These are phyloP conservation scores for Candida ponderosae DNA, from an alignment of 805 yeast genomes.

Conservation along the genomic window DNA sequence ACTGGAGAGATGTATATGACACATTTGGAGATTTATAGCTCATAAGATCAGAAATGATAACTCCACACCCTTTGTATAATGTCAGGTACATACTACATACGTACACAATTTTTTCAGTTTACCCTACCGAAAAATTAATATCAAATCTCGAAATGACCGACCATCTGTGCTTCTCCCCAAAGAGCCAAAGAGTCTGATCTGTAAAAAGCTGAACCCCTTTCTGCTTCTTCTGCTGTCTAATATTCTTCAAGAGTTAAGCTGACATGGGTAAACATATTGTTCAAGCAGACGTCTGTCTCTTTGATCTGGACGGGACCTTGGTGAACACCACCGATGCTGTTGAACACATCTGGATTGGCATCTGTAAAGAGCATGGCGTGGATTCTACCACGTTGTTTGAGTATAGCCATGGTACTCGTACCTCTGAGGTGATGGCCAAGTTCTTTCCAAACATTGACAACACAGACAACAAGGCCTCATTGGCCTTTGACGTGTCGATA, in stretches of 20 bases:
- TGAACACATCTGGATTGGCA: conserved; percentile 74
- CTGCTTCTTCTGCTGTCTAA: no score
- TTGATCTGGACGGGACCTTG: conserved; percentile 85
- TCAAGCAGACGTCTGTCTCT: conserved; percentile 30
- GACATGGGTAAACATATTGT: conserved; percentile 11
- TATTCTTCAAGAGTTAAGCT: no score
- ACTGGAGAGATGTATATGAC: conserved; percentile 58
- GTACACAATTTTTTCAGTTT: no score
- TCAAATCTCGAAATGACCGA: no score
- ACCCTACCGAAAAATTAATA: no score
- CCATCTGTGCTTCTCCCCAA: no score
- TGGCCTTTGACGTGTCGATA: conserved; percentile 53
- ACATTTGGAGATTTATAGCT: conserved; percentile 42
- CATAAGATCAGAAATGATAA: no score
- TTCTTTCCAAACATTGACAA: conserved; percentile 72
- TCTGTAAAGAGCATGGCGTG: conserved; percentile 62
- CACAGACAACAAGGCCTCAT: conserved; percentile 52
- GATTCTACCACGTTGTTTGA: conserved; percentile 37
- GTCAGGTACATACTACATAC: no score
- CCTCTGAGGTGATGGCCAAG: conserved; percentile 66
- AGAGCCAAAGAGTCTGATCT: no score
- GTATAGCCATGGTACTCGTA: conserved; percentile 66
- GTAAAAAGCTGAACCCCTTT: no score
- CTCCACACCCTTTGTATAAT: no score
- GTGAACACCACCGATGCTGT: conserved; percentile 80